Evolutionary conservation across 2,329 filamentous ascomycete species (phyloP), one percentile per base, ranked within the genome.

Genomic region (Colletotrichum incanum): DNA sequence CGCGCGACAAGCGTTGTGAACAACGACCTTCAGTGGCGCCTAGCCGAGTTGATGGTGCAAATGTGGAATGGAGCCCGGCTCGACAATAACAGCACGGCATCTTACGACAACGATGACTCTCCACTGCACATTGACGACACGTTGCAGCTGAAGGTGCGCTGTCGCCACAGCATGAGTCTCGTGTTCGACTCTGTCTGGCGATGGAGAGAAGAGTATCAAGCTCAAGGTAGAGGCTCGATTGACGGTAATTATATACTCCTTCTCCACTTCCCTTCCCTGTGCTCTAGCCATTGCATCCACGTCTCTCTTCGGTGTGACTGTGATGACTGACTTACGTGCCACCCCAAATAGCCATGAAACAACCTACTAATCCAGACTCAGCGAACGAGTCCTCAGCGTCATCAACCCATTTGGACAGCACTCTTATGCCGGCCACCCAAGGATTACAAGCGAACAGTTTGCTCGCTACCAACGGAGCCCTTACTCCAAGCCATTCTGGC

Each of bases 181-280:
- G 91, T 96, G 1, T 96, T 94, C 77, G 93, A 96, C 82, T 94
- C 92, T 16, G 93, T 95, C 62, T 96, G 93, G 93, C 89, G 93
- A 74, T 96, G 93, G 93, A 89, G 94, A 76, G 92, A 94, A 79
- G 93, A 95, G 79, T 94, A 90, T 77, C 92, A 93, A 80, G 89
- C 92, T 60, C 87, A 91, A 79, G 93, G 91, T 60, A 89, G 92
- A 78, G 92, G 92, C 69, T 87, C 86, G 73, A 86, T 94, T 66
- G 93, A 94, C 84, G 88, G 93, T 94, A 87, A 85, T 89, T 84
- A 67, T 62, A 65, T 34, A 74, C 65, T 73, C 71, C 72, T 47
- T 39, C 62, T 61, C 61, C 45, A 28, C 60, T 63, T 31, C 31
- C 61, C 58, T 55, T 56, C 34, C 52, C 34, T 41, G 50, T 63